Evolutionary conservation across 805 yeast species (phyloP).

Genomic region (Teunomyces funiuensis): DNA sequence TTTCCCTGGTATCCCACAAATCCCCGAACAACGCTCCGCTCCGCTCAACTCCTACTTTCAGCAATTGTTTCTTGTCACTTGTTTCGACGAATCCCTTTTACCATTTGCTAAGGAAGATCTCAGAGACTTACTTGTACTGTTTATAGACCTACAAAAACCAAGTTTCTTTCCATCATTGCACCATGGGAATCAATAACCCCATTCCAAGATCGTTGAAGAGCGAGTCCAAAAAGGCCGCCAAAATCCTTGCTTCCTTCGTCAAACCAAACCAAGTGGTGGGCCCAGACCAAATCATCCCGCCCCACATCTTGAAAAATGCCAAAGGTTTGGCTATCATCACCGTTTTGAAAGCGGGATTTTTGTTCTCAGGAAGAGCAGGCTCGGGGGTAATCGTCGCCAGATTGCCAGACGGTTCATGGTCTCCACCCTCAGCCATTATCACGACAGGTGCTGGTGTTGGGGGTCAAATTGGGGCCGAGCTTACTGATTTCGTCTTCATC

Average conservation of each 20-base stretch:
- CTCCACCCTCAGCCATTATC: slow-evolving; percentile 92
- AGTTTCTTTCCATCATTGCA: neutral
- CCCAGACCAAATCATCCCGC: slow-evolving; percentile 87
- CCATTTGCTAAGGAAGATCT: too few relatives aligned
- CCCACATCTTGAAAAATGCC: slow-evolving; percentile 80
- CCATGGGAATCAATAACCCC: slow-evolving; percentile 79
- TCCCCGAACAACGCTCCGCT: too few relatives aligned
- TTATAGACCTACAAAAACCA: neutral
- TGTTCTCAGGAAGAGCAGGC: slow-evolving; percentile 96
- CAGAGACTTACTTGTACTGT: neutral
- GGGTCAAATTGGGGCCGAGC: slow-evolving; percentile 94
- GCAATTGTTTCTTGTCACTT: too few relatives aligned
- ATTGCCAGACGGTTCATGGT: slow-evolving; percentile 94
- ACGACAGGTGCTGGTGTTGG: slow-evolving; percentile 99
- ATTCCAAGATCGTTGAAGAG: slow-evolving; percentile 85
- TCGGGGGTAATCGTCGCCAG: slow-evolving; percentile 94
- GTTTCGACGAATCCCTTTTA: too few relatives aligned
- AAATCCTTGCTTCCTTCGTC: slow-evolving; percentile 81
- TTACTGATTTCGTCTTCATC: slow-evolving; percentile 94
- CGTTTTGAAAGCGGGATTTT: slow-evolving; percentile 94
- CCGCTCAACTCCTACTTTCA: too few relatives aligned
- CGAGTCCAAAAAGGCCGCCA: slow-evolving; percentile 92
- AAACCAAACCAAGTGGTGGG: slow-evolving; percentile 94
- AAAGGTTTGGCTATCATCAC: slow-evolving; percentile 91
- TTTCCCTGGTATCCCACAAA: too few relatives aligned